These are phyloP conservation scores for Petunia axillaris DNA, from an alignment of 257 asterid species.

Conservation along the genomic window DNA sequence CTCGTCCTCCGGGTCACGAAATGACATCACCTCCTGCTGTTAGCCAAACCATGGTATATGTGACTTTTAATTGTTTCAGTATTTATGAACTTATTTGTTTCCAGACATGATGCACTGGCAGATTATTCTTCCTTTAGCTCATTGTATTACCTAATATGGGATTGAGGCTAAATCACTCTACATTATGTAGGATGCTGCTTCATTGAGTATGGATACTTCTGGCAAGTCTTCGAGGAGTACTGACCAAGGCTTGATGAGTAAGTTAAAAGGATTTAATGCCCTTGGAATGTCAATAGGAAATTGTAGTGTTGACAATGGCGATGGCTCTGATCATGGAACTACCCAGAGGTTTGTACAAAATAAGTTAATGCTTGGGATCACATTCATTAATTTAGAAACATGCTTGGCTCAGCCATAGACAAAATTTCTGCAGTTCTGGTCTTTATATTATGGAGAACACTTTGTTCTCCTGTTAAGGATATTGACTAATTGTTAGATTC, in stretches of 20 bases:
- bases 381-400: background rate
- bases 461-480: constrained; percentile 11
- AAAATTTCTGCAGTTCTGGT: background rate
- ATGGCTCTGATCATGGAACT: constrained; percentile 50
- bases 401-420: background rate
- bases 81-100: background rate
- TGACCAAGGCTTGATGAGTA: constrained; percentile 61
- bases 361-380: background rate
- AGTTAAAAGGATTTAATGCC: constrained; percentile 74
- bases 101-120: background rate
- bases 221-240: constrained; percentile 54
- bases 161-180: constrained; percentile 8
- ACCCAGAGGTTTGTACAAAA: constrained; percentile 73
- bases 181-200: constrained; percentile 60
- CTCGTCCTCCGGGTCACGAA: constrained; percentile 37
- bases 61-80: background rate
- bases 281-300: constrained; percentile 79
- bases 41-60: constrained; percentile 38
- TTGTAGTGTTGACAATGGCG: constrained; percentile 56
- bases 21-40: constrained; percentile 32
- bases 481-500: constrained; percentile 29
- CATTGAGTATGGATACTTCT: constrained; percentile 61
- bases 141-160: background rate
- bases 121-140: background rate
- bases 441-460: background rate